Conservation (phyloP, 2,329 filamentous ascomycete species). For the Bipolaris gigantea region DNA sequence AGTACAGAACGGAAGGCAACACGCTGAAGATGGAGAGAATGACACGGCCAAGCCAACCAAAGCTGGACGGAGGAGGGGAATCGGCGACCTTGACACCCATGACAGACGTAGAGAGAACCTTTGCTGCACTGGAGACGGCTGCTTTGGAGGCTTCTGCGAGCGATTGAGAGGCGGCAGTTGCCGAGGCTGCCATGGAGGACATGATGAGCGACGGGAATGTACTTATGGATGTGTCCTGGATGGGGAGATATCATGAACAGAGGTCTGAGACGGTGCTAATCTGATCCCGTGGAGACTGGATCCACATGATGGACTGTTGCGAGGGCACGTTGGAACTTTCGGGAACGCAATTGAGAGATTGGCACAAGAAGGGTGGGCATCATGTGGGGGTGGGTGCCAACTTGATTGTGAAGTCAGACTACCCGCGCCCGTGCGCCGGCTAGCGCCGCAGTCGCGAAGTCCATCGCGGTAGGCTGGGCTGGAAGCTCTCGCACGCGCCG, state of each 20-base stretch:
- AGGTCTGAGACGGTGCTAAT: conserved; percentile 4
- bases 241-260: conserved; percentile 11
- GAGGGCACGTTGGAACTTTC: conserved; percentile 25
- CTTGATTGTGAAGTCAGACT: conserved; percentile 9
- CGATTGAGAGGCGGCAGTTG: conserved; percentile 22
- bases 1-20: conserved; percentile 68
- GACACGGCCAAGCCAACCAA: conserved; percentile 53
- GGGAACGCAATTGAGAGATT: conserved; percentile 10
- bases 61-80: conserved; percentile 32
- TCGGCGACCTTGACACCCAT: conserved; percentile 28
- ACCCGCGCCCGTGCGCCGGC: conserved; percentile 8
- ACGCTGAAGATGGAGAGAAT: conserved; percentile 55
- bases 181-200: conserved; percentile 31
- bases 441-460: conserved; percentile 14
- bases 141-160: conserved; percentile 11
- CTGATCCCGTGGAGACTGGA: conserved; percentile 10
- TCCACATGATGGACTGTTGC: conserved; percentile 23
- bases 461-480: conserved; percentile 7
- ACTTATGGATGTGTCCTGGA: neutral
- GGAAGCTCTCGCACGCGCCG: conserved; percentile 18
- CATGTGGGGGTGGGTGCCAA: conserved; percentile 9
- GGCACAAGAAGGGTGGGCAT: neutral
- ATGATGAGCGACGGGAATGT: conserved; percentile 8
- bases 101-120: conserved; percentile 24
- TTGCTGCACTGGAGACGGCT: conserved; percentile 20